A percentile compares a stretch with the other conserved stretches of the same genome.
phyloP scores from a whole-genome alignment of 192 early-diverging fungal genomes.

The Linnemannia hyalina region DNA sequence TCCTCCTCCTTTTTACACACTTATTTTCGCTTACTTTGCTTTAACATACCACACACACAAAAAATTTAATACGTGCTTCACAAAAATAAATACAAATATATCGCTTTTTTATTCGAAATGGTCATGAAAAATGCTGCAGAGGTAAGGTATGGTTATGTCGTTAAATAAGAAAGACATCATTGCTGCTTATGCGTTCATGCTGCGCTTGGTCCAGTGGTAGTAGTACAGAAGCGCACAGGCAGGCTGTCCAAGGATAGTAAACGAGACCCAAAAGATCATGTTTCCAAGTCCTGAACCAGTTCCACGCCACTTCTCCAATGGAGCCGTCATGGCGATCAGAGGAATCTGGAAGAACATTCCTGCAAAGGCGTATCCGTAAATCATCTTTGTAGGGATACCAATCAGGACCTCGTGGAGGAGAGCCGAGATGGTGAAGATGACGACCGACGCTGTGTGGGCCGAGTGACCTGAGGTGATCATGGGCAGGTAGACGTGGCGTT shows the following conservation, averaged over 20 bases:
- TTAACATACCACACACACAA: too few species aligned
- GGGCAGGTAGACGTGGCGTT: conserved; percentile 90
- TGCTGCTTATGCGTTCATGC: conserved; percentile 12
- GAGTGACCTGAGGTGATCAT: conserved; percentile 75
- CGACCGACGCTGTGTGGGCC: conserved; percentile 67
- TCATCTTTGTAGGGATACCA: conserved; percentile 84
- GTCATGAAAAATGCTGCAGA: not conserved
- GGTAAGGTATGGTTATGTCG: not conserved
- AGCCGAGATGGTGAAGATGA: conserved; percentile 88
- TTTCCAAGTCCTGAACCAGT: conserved; percentile 79
- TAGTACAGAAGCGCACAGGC: conserved; percentile 80
- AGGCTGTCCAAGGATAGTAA: conserved; percentile 86
- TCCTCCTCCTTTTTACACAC: not conserved
- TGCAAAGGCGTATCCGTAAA: conserved; percentile 86
- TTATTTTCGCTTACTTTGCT: too few species aligned
- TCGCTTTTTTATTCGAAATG: too few species aligned
- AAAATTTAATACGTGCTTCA: too few species aligned
- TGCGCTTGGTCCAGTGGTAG: conserved; percentile 64
- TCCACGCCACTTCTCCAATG: conserved; percentile 76
- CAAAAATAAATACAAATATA: too few species aligned
- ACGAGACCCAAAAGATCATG: conserved; percentile 85
- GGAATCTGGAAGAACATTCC: conserved; percentile 87
- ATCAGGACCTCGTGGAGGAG: conserved; percentile 89
- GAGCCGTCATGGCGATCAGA: conserved; percentile 77
- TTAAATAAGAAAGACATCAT: not conserved